A percentile compares a stretch with the other conserved stretches of the same genome.
Conservation (phyloP, 2,329 filamentous ascomycete genomes). For the Claviceps sp. region DNA sequence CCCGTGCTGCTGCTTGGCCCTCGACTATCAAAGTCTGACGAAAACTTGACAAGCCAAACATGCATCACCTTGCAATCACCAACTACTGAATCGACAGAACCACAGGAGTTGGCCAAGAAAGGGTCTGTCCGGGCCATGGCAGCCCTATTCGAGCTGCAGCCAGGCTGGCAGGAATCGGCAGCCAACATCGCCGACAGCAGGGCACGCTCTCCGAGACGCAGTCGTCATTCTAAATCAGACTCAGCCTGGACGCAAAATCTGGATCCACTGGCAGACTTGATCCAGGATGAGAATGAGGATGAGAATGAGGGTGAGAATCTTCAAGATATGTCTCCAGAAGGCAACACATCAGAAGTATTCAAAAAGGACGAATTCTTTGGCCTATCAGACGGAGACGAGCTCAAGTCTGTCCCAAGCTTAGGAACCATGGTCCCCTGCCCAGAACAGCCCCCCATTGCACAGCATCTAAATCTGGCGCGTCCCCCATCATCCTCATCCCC, state of each 20-base stretch:
- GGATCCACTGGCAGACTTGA: not conserved
- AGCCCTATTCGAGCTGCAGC: conserved; percentile 33
- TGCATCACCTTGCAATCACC: conserved; percentile 1
- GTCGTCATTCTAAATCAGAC: conserved; percentile 5
- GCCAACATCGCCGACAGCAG: not conserved
- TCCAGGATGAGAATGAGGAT: not conserved
- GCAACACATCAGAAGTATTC: not conserved
- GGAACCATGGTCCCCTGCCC: conserved; percentile 25
- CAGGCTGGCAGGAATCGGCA: conserved; percentile 1
- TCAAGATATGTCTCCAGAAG: not conserved
- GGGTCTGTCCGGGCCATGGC: conserved; percentile 35
- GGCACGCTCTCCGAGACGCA: not conserved
- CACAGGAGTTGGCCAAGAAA: conserved; percentile 13
- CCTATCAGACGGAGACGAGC: not conserved
- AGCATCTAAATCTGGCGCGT: conserved; percentile 22
- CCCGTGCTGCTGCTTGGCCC: conserved; percentile 6
- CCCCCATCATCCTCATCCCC: conserved; percentile 19
- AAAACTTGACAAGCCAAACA: conserved; percentile 3
- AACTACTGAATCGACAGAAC: conserved; percentile 8
- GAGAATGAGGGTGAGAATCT: not conserved
- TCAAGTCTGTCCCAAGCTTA: conserved; percentile 16
- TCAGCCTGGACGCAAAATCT: conserved; percentile 1
- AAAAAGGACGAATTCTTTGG: not conserved
- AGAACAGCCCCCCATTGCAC: conserved; percentile 25
- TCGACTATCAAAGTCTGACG: conserved; percentile 7